These are phyloP conservation scores for Coelastrella sp. DNA, from an alignment of 139 green algal species.

Conservation along the genomic window DNA sequence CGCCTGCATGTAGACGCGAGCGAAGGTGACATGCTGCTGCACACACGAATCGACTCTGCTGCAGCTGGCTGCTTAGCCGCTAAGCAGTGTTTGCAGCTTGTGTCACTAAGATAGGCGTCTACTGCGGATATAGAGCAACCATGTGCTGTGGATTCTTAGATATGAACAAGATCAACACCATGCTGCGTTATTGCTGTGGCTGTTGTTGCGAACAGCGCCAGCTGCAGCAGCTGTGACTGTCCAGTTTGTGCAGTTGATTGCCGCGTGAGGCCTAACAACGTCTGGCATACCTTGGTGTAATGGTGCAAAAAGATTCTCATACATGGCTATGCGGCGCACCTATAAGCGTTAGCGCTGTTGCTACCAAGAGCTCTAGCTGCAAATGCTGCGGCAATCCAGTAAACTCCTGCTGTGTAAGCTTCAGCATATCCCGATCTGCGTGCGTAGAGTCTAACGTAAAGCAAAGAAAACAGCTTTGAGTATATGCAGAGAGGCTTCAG, in stretches of 20 bases:
- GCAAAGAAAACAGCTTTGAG: too few relatives aligned
- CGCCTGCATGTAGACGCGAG: neutral
- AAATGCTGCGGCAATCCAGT: conserved; percentile 44
- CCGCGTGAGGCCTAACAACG: neutral
- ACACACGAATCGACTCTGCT: neutral
- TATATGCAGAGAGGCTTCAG: neutral
- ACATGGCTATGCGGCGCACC: conserved; percentile 9
- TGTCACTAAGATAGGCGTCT: too few relatives aligned
- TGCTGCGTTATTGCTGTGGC: too few relatives aligned
- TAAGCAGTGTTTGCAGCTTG: neutral
- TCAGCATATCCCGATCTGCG: conserved; percentile 61
- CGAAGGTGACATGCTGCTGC: neutral
- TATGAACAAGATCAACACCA: too few relatives aligned
- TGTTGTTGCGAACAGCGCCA: too few relatives aligned
- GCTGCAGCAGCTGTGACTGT: too few relatives aligned
- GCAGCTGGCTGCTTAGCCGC: neutral
- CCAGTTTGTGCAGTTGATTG: too few relatives aligned
- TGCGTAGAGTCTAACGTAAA: too few relatives aligned
- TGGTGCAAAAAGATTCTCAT: neutral
- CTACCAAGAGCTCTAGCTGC: conserved; percentile 48
- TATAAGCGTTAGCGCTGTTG: conserved; percentile 37
- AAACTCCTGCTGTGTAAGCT: conserved; percentile 58
- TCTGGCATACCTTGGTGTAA: neutral
- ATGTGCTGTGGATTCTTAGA: too few relatives aligned
- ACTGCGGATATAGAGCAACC: too few relatives aligned